Percentiles rank a stretch among this genome's conserved stretches.
phyloP scores from a whole-genome alignment of 2,329 filamentous ascomycete genomes.

The Fusarium kyushuense region DNA sequence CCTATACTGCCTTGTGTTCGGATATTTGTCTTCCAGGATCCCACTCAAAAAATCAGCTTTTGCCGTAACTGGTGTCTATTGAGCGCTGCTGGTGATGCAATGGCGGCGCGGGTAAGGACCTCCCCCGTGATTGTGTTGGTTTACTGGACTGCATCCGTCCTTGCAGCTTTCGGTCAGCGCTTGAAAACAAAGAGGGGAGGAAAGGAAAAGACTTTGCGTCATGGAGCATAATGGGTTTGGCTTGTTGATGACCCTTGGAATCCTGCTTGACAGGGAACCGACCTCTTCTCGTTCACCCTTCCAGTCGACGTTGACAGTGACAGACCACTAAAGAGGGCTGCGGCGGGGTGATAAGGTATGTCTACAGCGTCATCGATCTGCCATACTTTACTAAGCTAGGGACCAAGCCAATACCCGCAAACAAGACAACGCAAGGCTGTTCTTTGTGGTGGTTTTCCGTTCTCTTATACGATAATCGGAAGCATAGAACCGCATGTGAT shows the following conservation, averaged over 20 bases:
- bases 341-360: slow-evolving; percentile 34
- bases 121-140: slow-evolving; percentile 24
- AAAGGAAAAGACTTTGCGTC: slow-evolving; percentile 39
- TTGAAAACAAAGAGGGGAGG: slow-evolving; percentile 12
- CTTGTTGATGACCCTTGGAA: slow-evolving; percentile 39
- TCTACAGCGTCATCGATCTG: slow-evolving; percentile 37
- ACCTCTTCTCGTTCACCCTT: slow-evolving; percentile 4
- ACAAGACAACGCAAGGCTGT: slow-evolving; percentile 17
- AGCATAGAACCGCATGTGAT: slow-evolving; percentile 4
- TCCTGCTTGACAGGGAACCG: slow-evolving; percentile 33
- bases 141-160: slow-evolving; percentile 23
- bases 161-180: slow-evolving; percentile 30
- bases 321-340: slow-evolving; percentile 19
- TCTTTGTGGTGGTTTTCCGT: not conserved
- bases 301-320: not conserved
- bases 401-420: slow-evolving; percentile 3
- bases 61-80: not conserved
- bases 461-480: slow-evolving; percentile 5
- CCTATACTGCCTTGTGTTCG: not conserved
- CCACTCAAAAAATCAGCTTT: not conserved
- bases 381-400: slow-evolving; percentile 18
- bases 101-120: slow-evolving; percentile 32
- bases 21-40: not conserved
- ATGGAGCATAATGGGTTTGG: slow-evolving; percentile 36
- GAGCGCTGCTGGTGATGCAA: slow-evolving; percentile 40